Conservation (phyloP, 1,139 yeast genomes). For the Candida gigantensis region DNA sequence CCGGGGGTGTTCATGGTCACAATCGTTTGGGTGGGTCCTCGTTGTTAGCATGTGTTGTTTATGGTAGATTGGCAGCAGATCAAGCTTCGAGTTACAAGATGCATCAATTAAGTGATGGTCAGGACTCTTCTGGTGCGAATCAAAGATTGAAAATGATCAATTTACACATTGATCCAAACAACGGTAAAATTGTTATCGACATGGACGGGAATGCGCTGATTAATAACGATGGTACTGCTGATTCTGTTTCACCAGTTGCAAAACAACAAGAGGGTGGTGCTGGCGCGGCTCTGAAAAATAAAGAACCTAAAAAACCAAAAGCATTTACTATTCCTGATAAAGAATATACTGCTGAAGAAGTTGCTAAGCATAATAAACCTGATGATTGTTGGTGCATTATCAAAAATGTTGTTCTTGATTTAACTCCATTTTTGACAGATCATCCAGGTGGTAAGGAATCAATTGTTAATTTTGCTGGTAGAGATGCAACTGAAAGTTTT, state of each 20-base stretch:
- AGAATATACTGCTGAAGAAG: slow-evolving; percentile 53
- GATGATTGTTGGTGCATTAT: slow-evolving; percentile 87
- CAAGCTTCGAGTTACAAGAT: slow-evolving; percentile 36
- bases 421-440: slow-evolving; percentile 71
- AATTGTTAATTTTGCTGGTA: slow-evolving; percentile 78
- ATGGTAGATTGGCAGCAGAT: slow-evolving; percentile 67
- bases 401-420: slow-evolving; percentile 80
- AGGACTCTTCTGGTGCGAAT: slow-evolving; percentile 16
- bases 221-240: slow-evolving; percentile 6
- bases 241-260: slow-evolving; percentile 5
- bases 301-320: slow-evolving; percentile 9
- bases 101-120: slow-evolving; percentile 26
- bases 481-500: slow-evolving; percentile 86
- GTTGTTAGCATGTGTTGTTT: slow-evolving; percentile 77
- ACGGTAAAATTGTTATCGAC: slow-evolving; percentile 33
- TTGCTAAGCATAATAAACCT: slow-evolving; percentile 60
- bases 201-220: slow-evolving; percentile 19
- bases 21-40: slow-evolving; percentile 80
- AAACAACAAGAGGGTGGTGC: slow-evolving; percentile 2
- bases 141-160: slow-evolving; percentile 44
- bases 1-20: slow-evolving; percentile 82
- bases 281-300: slow-evolving; percentile 8
- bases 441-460: slow-evolving; percentile 92
- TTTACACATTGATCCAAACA: slow-evolving; percentile 42
- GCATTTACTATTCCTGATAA: slow-evolving; percentile 39